These are phyloP conservation scores for Herpomyces periplanetae DNA, from an alignment of 2,329 filamentous ascomycete genomes.

Conservation along the genomic window DNA sequence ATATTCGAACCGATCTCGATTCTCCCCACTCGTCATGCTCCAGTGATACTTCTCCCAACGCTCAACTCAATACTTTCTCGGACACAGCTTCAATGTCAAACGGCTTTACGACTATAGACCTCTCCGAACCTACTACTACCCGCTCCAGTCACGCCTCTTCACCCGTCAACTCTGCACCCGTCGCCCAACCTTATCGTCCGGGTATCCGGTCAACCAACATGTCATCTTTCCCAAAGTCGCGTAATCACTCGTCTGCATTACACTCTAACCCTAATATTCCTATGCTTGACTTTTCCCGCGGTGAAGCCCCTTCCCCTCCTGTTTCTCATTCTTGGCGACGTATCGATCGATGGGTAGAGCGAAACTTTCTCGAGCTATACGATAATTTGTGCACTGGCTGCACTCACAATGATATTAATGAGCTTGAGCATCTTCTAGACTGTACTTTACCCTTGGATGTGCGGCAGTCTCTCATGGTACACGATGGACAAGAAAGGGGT, in stretches of 20 bases:
- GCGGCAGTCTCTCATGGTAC: conserved; percentile 51
- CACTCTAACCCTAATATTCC: conserved; percentile 42
- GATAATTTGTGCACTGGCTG: conserved; percentile 76
- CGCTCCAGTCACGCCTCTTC: conserved; percentile 21
- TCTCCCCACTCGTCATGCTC: no score
- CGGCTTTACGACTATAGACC: conserved; percentile 38
- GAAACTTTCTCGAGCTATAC: conserved; percentile 69
- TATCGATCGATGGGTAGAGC: conserved; percentile 73
- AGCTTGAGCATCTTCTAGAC: conserved; percentile 77
- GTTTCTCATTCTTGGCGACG: conserved; percentile 64
- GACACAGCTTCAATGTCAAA: no score
- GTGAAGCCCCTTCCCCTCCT: conserved; percentile 54
- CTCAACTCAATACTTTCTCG: no score
- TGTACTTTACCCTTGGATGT: conserved; percentile 75
- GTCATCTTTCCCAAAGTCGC: conserved; percentile 18
- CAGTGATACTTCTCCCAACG: no score
- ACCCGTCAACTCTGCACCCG: conserved; percentile 15
- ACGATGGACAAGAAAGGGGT: conserved; percentile 88
- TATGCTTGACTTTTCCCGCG: conserved; percentile 82
- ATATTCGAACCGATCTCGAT: conserved; percentile 50
- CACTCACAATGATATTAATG: conserved; percentile 77
- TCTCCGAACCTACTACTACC: conserved; percentile 16
- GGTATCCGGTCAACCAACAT: conserved; percentile 42
- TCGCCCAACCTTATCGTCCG: conserved; percentile 42
- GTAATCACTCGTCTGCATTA: conserved; percentile 17